phyloP scores from a whole-genome alignment of 139 green algal species.

The Chlorella sp. region DNA sequence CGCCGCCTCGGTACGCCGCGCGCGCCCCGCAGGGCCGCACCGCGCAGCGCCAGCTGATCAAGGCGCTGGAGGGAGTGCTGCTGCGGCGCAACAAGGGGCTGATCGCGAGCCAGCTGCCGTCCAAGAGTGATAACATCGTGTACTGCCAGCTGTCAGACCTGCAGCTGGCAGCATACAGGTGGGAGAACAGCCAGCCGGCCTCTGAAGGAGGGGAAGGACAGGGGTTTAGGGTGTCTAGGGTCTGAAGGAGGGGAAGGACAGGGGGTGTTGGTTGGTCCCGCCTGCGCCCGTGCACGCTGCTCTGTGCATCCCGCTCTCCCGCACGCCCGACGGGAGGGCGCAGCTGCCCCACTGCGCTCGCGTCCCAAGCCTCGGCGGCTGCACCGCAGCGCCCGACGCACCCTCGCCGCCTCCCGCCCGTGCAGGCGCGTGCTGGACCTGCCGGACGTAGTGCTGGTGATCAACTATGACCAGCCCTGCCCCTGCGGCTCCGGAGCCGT shows the following conservation, averaged over 20 bases:
- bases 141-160: slow-evolving; percentile 68
- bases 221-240: no score
- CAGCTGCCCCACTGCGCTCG: no score
- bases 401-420: no score
- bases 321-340: not conserved
- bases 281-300: not conserved
- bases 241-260: no score
- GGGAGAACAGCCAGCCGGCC: no score
- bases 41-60: slow-evolving; percentile 34
- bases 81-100: slow-evolving; percentile 73
- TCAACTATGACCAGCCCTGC: slow-evolving; percentile 45
- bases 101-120: slow-evolving; percentile 63
- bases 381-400: no score
- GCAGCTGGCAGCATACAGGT: slow-evolving; percentile 67
- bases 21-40: slow-evolving; percentile 10
- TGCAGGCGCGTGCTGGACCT: slow-evolving; percentile 49
- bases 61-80: slow-evolving; percentile 44
- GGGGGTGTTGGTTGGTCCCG: not conserved
- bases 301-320: not conserved
- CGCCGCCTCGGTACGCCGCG: no score
- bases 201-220: no score
- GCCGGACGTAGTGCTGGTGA: slow-evolving; percentile 61
- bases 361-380: no score
- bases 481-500: slow-evolving; percentile 31
- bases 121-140: slow-evolving; percentile 75